phyloP scores from a whole-genome alignment of 2,329 filamentous ascomycete genomes.

The Ascochyta pisi region DNA sequence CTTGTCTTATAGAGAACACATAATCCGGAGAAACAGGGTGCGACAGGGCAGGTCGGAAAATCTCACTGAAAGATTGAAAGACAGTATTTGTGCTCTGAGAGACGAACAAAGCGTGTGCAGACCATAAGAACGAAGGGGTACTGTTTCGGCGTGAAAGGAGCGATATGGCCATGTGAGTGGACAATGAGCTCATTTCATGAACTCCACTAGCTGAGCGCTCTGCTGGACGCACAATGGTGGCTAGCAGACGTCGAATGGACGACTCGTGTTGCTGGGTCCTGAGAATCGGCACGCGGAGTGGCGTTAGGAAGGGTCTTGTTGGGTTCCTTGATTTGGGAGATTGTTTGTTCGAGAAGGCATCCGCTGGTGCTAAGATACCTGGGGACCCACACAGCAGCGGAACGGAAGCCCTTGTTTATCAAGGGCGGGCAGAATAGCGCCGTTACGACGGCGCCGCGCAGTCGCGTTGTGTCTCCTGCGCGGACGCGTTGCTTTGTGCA shows the following conservation, averaged over 20 bases:
- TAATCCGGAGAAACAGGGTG: no score
- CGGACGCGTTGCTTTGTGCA: constrained; percentile 16
- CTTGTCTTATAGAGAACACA: no score
- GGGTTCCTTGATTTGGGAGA: constrained; percentile 9
- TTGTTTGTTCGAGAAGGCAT: constrained; percentile 2
- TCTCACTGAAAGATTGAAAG: no score
- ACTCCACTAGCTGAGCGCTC: background rate
- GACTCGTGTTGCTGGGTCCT: background rate
- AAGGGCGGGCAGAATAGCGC: constrained; percentile 24
- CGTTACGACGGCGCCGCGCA: constrained; percentile 9
- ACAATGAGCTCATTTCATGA: background rate
- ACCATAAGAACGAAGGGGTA: background rate
- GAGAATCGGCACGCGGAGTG: background rate
- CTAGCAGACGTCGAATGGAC: background rate
- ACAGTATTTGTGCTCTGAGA: background rate
- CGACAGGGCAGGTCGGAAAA: no score
- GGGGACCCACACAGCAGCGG: constrained; percentile 3
- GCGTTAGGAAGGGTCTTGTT: constrained; percentile 2
- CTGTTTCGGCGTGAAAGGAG: background rate
- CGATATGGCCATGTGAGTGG: background rate
- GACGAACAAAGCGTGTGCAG: background rate
- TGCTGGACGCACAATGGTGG: background rate
- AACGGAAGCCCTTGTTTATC: constrained; percentile 6
- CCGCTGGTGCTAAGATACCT: constrained; percentile 4
- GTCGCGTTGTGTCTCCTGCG: constrained; percentile 12